phyloP scores from a whole-genome alignment of 2,329 filamentous ascomycete genomes.

The Teratosphaeriaceae sp. region DNA sequence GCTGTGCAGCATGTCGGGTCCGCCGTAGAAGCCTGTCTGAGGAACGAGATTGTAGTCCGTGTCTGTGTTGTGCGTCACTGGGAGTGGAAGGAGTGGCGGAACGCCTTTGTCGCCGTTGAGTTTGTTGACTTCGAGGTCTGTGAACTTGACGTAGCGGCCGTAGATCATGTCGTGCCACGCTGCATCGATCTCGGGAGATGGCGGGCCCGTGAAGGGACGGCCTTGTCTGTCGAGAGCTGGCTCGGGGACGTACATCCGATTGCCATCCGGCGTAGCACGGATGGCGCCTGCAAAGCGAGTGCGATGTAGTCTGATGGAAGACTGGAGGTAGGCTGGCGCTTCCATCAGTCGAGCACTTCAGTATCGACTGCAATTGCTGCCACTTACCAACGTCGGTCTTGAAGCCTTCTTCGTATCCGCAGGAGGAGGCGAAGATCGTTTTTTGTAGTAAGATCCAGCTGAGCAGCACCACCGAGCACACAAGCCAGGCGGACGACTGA shows the following conservation, averaged over 20 bases:
- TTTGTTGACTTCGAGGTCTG: slow-evolving; percentile 1
- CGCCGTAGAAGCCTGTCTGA: slow-evolving; percentile 7
- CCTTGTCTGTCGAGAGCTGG: slow-evolving; percentile 7
- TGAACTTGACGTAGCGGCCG: slow-evolving; percentile 9
- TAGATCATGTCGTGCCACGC: slow-evolving; percentile 9
- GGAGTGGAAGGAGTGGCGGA: neutral
- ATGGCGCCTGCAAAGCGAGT: slow-evolving; percentile 8
- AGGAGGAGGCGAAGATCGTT: neutral
- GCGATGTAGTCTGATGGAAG: slow-evolving; percentile 1
- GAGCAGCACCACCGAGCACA: slow-evolving; percentile 1
- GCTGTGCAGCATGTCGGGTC: slow-evolving; percentile 10
- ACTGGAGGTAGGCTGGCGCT: slow-evolving; percentile 5
- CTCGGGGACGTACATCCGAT: slow-evolving; percentile 6
- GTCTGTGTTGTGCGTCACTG: neutral
- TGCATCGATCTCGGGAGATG: slow-evolving; percentile 6
- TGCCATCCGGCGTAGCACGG: slow-evolving; percentile 4
- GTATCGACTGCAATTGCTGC: neutral
- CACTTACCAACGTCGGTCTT: slow-evolving; percentile 3
- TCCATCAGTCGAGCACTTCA: neutral
- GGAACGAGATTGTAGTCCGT: neutral
- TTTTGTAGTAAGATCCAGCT: slow-evolving; percentile 4
- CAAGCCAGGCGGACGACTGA: neutral
- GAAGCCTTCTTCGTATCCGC: neutral
- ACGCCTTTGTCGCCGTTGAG: slow-evolving; percentile 4
- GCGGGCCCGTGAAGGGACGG: slow-evolving; percentile 7